These are phyloP conservation scores for Neocatenulostroma microsporum DNA, from an alignment of 2,329 filamentous ascomycete genomes.

Conservation along the genomic window DNA sequence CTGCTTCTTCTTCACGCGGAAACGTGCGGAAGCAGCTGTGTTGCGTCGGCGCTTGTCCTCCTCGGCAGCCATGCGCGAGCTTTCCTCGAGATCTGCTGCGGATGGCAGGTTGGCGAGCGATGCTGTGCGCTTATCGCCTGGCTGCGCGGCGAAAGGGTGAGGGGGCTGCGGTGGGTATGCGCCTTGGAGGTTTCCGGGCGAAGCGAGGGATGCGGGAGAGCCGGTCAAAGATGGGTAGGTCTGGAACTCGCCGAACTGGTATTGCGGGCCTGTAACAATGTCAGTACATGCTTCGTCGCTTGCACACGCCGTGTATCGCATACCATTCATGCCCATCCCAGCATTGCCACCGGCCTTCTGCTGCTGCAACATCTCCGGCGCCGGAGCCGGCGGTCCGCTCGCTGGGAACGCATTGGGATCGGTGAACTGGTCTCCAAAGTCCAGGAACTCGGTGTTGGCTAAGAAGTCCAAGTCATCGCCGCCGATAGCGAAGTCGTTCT, in stretches of 20 bases:
- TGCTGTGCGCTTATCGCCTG: constrained; percentile 42
- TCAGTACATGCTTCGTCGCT: neutral
- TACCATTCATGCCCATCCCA: constrained; percentile 11
- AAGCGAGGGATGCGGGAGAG: constrained; percentile 20
- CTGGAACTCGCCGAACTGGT: constrained; percentile 41
- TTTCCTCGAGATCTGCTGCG: constrained; percentile 36
- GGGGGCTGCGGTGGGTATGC: constrained; percentile 21
- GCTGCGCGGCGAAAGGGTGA: constrained; percentile 12
- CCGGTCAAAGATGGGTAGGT: constrained; percentile 26
- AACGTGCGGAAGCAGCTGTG: constrained; percentile 46
- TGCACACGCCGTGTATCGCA: neutral
- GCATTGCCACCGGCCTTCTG: constrained; percentile 5
- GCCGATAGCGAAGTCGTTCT: constrained; percentile 53
- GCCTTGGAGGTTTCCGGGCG: constrained; percentile 22
- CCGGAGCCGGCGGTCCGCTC: constrained; percentile 4
- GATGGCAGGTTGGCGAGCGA: constrained; percentile 27
- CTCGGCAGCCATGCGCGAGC: constrained; percentile 41
- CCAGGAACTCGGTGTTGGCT: constrained; percentile 53
- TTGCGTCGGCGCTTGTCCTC: constrained; percentile 49
- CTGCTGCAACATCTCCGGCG: constrained; percentile 1
- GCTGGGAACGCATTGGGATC: constrained; percentile 3
- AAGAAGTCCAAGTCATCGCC: constrained; percentile 47
- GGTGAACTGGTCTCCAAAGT: constrained; percentile 53
- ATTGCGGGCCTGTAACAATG: constrained; percentile 28
- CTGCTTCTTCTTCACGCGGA: constrained; percentile 51